These are phyloP conservation scores for Lactifluus volemus DNA, from an alignment of 768 basidiomycete genomes.

Conservation along the genomic window DNA sequence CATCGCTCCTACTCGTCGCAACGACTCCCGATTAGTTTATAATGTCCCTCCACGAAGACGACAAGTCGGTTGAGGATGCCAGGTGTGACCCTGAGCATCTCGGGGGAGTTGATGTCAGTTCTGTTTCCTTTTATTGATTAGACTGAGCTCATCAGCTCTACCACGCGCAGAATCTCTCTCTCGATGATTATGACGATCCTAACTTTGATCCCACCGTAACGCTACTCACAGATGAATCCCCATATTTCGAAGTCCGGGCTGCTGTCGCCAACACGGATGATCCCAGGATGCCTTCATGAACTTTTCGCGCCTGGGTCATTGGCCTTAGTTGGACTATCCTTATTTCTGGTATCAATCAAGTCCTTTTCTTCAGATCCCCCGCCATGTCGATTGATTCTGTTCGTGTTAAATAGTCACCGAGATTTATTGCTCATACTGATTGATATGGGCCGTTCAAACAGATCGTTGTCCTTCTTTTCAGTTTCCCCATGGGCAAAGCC, in stretches of 20 bases:
- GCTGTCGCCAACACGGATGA: conserved; percentile 43
- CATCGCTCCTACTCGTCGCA: too few relatives aligned
- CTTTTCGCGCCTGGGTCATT: conserved; percentile 31
- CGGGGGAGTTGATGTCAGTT: too few relatives aligned
- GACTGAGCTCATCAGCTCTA: too few relatives aligned
- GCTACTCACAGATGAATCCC: conserved; percentile 35
- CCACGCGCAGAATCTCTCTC: background rate
- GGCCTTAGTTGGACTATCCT: conserved; percentile 43
- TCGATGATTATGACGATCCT: conserved; percentile 12
- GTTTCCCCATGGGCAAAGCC: conserved; percentile 49
- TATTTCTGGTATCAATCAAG: conserved; percentile 66
- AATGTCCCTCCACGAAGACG: too few relatives aligned
- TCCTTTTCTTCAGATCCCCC: conserved; percentile 66
- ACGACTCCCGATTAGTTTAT: too few relatives aligned
- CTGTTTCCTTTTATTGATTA: too few relatives aligned
- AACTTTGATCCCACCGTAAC: conserved; percentile 8
- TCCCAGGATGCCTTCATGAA: conserved; percentile 29
- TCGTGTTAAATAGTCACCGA: background rate
- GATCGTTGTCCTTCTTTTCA: conserved; percentile 58
- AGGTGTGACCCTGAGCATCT: too few relatives aligned
- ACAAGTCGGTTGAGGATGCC: too few relatives aligned
- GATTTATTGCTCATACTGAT: too few relatives aligned
- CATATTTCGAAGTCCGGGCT: conserved; percentile 45
- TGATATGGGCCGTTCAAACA: background rate
- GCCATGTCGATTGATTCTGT: conserved; percentile 22